These are phyloP conservation scores for Filosporella fistucella DNA, from an alignment of 495 filamentous ascomycete species.

Conservation along the genomic window DNA sequence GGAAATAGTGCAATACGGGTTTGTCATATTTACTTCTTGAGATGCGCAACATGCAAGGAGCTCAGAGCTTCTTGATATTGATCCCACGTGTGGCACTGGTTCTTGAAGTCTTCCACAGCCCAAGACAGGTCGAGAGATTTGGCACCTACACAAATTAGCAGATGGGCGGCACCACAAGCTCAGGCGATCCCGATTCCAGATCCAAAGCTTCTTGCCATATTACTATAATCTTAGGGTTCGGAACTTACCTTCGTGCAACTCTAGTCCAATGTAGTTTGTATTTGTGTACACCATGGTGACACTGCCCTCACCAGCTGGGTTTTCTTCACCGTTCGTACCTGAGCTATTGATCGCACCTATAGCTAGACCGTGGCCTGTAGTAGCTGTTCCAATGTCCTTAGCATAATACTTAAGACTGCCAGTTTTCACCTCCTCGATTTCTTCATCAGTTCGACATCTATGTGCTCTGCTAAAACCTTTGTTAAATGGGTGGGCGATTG, in stretches of 20 bases:
- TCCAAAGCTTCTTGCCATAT: constrained; percentile 18
- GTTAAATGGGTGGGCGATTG: constrained; percentile 84
- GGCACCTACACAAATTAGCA: constrained; percentile 33
- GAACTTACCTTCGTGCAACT: constrained; percentile 59
- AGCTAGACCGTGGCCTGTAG: constrained; percentile 44
- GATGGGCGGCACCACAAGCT: constrained; percentile 31
- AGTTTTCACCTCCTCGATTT: constrained; percentile 64
- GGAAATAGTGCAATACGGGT: neutral
- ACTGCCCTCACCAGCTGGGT: constrained; percentile 28
- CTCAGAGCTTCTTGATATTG: constrained; percentile 60
- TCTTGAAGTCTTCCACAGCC: constrained; percentile 71
- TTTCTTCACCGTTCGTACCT: constrained; percentile 34
- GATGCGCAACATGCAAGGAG: constrained; percentile 66
- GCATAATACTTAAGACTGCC: constrained; percentile 61
- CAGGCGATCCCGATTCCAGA: constrained; percentile 42
- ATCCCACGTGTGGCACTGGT: constrained; percentile 59
- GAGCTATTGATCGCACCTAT: neutral
- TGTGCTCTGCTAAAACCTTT: constrained; percentile 86
- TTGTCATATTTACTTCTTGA: constrained; percentile 60
- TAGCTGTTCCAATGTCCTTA: constrained; percentile 55
- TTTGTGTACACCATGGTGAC: constrained; percentile 66
- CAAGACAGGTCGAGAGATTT: constrained; percentile 64
- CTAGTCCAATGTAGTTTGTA: constrained; percentile 84
- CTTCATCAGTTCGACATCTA: constrained; percentile 61
- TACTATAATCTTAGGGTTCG: neutral